Conservation (phyloP, 2,329 filamentous ascomycete species). For the Podosphaera xanthii region DNA sequence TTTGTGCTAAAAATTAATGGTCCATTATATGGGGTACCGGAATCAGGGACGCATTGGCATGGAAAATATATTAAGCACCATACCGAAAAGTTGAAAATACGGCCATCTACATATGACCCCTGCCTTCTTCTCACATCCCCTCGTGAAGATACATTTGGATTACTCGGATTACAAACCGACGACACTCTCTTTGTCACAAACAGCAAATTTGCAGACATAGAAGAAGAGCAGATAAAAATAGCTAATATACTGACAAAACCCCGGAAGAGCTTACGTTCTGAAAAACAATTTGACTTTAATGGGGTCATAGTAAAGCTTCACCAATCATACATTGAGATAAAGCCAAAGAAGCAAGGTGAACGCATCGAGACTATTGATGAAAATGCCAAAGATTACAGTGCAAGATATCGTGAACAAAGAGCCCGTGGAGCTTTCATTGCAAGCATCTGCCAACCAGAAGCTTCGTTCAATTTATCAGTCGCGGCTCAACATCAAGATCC, state of each 20-base stretch:
- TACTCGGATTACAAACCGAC: slow-evolving; percentile 1
- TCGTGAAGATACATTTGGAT: neutral
- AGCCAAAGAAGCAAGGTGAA: neutral
- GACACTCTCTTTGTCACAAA: slow-evolving; percentile 1
- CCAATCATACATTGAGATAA: neutral
- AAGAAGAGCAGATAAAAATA: neutral
- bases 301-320: too few species aligned
- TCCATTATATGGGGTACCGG: too few species aligned
- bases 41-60: slow-evolving; percentile 1
- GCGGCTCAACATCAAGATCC: neutral
- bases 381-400: neutral
- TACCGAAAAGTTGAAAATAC: slow-evolving; percentile 1
- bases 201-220: neutral
- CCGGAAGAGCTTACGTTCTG: neutral
- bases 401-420: neutral
- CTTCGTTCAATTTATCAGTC: too few species aligned
- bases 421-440: neutral
- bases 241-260: neutral
- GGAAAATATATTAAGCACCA: neutral
- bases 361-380: neutral
- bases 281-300: too few species aligned
- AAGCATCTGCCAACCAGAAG: slow-evolving; percentile 1
- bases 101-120: slow-evolving; percentile 1
- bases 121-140: neutral
- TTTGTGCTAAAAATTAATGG: too few species aligned